Base-by-base conservation (phyloP, 1,284 basidiomycete species). In the Cryptococcus wingfieldii region DNA sequence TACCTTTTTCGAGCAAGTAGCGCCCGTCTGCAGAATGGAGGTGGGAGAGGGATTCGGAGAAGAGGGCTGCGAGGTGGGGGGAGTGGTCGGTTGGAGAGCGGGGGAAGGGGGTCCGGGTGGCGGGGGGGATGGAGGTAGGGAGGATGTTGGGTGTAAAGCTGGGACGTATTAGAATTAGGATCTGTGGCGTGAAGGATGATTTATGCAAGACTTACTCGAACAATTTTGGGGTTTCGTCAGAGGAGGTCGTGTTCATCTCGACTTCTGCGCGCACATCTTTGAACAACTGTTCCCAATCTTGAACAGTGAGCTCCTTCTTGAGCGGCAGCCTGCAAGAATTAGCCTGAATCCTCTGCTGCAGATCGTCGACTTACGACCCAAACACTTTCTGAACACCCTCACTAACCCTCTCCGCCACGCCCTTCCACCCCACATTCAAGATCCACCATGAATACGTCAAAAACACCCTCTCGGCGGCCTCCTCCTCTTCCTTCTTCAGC, bases 361-460 rank as follows among this genome's bases (percentile, higher is more conserved):
- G 41, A 18, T n/a, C n/a, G 13, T 16, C 19, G 9, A 60, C 67
- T 59, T 41, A 71, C 72, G 54, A 53, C 44, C 70, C 72, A 55
- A 74, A 74, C 9, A 74, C 70, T 46, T 64, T 59, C 37, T 66
- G 61, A 12, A 77, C 75, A 28, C 65, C 70, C 1, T 39, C 28
- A 38, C 72, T 70, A 1, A 76, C 72, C 25, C 69, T 58, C 4
- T 51, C 55, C 0, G 66, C 66, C 14, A 77, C 50, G 18, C 55
- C 61, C 39, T 64, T 67, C 76, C 76, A 77, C 1, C 76, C 76
- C 50, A 74, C 70, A 59, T 77, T 68, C 31, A 77, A 58, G 6
- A 77, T 59, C 75, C 75, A 77, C 76, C 76, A 77, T 38, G 71
- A 74, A 59, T 74, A 75, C 5, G 67, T 70, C 46, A 77, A 63